Conservation (phyloP, 2,329 filamentous ascomycete species). For the Ophiostoma himal-ulmi region DNA sequence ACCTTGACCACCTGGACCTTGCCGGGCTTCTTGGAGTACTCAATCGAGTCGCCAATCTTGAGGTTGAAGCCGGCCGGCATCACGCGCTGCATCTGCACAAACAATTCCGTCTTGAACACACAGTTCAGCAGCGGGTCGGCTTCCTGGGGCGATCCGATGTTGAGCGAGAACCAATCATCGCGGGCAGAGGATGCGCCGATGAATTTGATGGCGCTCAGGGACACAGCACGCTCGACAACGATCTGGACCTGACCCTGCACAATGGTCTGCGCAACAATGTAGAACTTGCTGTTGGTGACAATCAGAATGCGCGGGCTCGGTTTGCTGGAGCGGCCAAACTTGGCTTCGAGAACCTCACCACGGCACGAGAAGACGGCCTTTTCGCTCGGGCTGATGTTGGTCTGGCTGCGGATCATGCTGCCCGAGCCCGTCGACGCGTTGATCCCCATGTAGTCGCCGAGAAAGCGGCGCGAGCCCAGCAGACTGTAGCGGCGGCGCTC, state of each 20-base stretch:
- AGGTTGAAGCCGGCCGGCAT: conserved; percentile 77
- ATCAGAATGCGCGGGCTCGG: conserved; percentile 78
- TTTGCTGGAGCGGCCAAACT: conserved; percentile 95
- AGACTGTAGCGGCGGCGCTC: conserved; percentile 88
- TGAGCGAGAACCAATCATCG: conserved; percentile 96
- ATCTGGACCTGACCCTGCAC: conserved; percentile 79
- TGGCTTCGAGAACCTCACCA: conserved; percentile 82
- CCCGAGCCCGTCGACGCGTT: conserved; percentile 75
- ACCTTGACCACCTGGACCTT: conserved; percentile 88
- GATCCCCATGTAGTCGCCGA: conserved; percentile 91
- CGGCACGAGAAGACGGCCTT: conserved; percentile 82
- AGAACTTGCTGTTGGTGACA: conserved; percentile 79
- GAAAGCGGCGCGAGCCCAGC: conserved; percentile 82
- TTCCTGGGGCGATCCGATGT: conserved; percentile 83
- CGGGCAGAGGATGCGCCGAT: conserved; percentile 73
- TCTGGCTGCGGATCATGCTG: conserved; percentile 68
- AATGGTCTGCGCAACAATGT: conserved; percentile 78
- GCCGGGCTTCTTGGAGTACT: conserved; percentile 96
- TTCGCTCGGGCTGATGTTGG: conserved; percentile 67
- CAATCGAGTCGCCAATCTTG: conserved; percentile 76
- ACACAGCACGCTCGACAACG: conserved; percentile 71
- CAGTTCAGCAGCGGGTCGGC: conserved; percentile 91
- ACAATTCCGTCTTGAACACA: conserved; percentile 93
- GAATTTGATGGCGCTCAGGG: conserved; percentile 82
- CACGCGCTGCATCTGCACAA: conserved; percentile 78